Evolutionary conservation across 139 green algal genomes (phyloP), one percentile per base, ranked within the genome.

Genomic region (Haematococcus lacustris): DNA sequence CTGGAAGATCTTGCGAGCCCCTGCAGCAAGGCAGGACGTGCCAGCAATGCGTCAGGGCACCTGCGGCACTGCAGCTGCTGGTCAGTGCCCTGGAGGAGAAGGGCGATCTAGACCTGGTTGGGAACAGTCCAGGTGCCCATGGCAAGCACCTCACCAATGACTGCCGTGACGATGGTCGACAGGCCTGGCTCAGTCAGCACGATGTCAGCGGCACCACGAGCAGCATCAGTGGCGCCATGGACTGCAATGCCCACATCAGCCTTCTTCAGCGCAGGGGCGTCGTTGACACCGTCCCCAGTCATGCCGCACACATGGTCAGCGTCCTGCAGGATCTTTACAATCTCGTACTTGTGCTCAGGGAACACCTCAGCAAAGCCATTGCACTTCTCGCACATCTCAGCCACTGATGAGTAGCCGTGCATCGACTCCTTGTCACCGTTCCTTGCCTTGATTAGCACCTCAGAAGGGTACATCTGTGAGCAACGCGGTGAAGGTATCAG

Each of bases 181-280:
- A 88, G 78, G 9, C 84, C 84, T 0, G 77, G 70, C 78, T 84
- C 79, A 1, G 80, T 89, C 33, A 86, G 75, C 39, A 81, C 50
- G 39, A 96, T 95, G 79, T 96, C 91, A 47, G 91, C 88, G 13
- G 91, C 91, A 38, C 85, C 87, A 39, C 88, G 85, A 1, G 91
- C 91, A 57, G 91, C 91, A 43, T 96, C 91, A 37, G 91, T 96
- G 71, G 78, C 76, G 33, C 79, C 83, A 0, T 76, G 78, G 28
- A 94, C 90, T n/a, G 91, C 91, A 70, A 98, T 93, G 68, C 93
- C 93, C 6, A 98, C 93, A 73, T 98, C 89, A 25, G 91, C 93
- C 80, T 93, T 94, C 87, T 98, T 98, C 28, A 98, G 85, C 0
- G 93, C 93, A 35, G 93, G 93, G 2, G 93, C 93, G 66, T 98